phyloP scores from a whole-genome alignment of 2,329 filamentous ascomycete species.

The Stemphylium beticola region DNA sequence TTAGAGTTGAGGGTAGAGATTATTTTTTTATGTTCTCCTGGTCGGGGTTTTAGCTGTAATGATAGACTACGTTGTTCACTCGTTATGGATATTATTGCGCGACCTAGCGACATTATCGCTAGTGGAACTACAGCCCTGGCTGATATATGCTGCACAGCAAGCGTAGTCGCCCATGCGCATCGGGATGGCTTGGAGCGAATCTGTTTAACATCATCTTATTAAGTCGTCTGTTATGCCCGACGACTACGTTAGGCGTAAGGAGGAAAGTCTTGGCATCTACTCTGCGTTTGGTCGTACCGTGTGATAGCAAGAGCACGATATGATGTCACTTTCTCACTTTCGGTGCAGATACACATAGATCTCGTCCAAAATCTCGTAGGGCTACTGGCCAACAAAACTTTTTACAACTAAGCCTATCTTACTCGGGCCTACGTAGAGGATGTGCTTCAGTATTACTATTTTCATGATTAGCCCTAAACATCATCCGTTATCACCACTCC shows the following conservation, averaged over 20 bases:
- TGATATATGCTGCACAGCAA: background rate
- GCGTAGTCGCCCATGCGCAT: background rate
- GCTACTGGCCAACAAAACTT: background rate
- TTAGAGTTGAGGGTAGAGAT: too few relatives aligned
- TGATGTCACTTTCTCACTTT: background rate
- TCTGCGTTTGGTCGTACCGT: background rate
- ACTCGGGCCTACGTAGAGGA: conserved; percentile 52
- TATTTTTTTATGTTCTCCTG: background rate
- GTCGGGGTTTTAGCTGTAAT: background rate
- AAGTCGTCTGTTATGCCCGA: background rate
- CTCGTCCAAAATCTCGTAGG: background rate
- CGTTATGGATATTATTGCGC: background rate
- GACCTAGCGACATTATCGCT: background rate
- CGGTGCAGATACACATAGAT: background rate
- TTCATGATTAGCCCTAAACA: background rate
- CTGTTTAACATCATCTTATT: background rate
- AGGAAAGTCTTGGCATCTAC: background rate
- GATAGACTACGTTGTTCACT: too few relatives aligned
- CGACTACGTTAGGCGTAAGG: background rate
- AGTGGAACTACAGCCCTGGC: background rate
- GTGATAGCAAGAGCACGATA: too few relatives aligned
- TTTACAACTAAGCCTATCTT: background rate
- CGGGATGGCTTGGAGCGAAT: background rate
- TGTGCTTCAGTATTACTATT: conserved; percentile 61
- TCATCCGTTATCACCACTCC: background rate